These are phyloP conservation scores for Rhodosporidiobolus odoratus DNA, from an alignment of 768 basidiomycete species.

Conservation along the genomic window DNA sequence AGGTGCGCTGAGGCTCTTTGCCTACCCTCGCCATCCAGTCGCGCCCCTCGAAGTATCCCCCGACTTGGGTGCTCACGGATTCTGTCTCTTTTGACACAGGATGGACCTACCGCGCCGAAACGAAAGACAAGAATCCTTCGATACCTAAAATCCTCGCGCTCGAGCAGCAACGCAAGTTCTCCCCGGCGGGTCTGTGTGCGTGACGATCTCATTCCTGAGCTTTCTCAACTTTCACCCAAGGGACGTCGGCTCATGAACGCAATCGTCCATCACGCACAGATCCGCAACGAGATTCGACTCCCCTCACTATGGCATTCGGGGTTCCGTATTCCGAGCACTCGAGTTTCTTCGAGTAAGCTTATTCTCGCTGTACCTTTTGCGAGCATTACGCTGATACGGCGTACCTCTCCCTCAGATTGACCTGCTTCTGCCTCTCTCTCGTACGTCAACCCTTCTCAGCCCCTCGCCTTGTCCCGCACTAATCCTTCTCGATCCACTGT, in stretches of 20 bases:
- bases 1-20: constrained; percentile 51
- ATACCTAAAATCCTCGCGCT: constrained; percentile 65
- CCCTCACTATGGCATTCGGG: constrained; percentile 50
- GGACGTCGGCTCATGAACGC: too few species aligned
- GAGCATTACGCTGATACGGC: background rate
- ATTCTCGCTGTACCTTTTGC: background rate
- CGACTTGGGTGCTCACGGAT: background rate
- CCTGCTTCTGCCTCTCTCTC: constrained; percentile 86
- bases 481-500: constrained; percentile 16
- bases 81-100: constrained; percentile 49
- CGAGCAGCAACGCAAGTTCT: constrained; percentile 64
- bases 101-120: constrained; percentile 42
- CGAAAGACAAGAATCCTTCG: constrained; percentile 55
- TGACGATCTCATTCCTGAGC: constrained; percentile 52
- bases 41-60: background rate
- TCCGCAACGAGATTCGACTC: constrained; percentile 62
- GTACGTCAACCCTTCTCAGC: background rate
- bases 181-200: constrained; percentile 49
- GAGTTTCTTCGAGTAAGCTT: constrained; percentile 69
- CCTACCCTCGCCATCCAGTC: background rate
- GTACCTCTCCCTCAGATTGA: constrained; percentile 46
- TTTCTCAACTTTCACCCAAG: too few species aligned
- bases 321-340: constrained; percentile 86
- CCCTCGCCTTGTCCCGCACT: background rate
- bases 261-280: constrained; percentile 43